phyloP scores from a whole-genome alignment of 2,329 filamentous ascomycete species.

The Ophiocordyceps unilateralis region DNA sequence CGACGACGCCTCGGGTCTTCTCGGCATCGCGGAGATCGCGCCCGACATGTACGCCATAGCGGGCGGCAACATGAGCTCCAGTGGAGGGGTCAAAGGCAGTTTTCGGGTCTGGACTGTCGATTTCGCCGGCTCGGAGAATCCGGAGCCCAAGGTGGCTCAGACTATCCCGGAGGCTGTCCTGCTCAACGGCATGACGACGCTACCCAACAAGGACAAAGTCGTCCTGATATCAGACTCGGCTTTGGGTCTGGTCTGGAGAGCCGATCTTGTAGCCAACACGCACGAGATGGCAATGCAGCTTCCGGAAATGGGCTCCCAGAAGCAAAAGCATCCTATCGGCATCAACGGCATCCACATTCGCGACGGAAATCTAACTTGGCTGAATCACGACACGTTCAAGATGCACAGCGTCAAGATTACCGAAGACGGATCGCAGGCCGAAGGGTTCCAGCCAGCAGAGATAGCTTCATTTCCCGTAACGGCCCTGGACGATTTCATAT shows the following conservation, averaged over 20 bases:
- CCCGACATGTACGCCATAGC: constrained; percentile 1
- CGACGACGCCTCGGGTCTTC: neutral
- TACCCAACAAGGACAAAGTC: neutral
- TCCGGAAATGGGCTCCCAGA: neutral
- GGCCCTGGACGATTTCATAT: neutral
- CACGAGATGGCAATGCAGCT: neutral
- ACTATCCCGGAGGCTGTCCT: neutral
- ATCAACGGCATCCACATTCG: constrained; percentile 2
- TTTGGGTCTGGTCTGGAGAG: constrained; percentile 1
- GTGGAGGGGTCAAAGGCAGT: neutral
- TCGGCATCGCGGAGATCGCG: constrained; percentile 1
- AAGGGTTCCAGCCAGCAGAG: neutral
- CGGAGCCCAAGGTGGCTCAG: neutral
- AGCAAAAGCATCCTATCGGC: neutral
- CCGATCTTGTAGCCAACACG: neutral
- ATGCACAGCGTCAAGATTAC: neutral
- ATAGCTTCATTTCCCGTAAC: neutral
- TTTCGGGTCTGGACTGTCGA: constrained; percentile 1
- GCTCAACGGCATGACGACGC: constrained; percentile 1
- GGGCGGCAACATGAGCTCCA: constrained; percentile 1
- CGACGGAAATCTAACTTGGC: neutral
- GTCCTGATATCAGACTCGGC: constrained; percentile 2
- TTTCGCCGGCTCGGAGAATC: neutral
- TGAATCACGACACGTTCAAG: neutral
- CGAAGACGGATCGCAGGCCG: neutral